Percentiles rank a stretch among this genome's conserved stretches.
Conservation (phyloP, 2,329 filamentous ascomycete species). For the Dactylonectria macrodidyma region DNA sequence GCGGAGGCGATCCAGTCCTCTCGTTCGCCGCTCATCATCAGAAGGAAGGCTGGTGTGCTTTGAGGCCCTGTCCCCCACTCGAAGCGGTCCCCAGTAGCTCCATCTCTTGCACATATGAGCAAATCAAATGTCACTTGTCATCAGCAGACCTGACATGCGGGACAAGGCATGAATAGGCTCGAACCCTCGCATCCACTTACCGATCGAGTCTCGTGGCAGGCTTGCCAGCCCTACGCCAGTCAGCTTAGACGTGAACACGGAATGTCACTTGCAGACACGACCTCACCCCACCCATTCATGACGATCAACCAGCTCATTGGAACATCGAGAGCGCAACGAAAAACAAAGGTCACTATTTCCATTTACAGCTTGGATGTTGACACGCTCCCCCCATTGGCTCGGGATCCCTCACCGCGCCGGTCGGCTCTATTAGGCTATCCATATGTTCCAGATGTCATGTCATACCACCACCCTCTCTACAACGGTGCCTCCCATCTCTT, state of each 20-base stretch:
- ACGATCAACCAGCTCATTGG: slow-evolving; percentile 1
- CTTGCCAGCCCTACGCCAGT: slow-evolving; percentile 30
- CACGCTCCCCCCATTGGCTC: slow-evolving; percentile 30
- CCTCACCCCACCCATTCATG: background rate
- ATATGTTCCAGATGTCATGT: slow-evolving; percentile 23
- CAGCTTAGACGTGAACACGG: slow-evolving; percentile 14
- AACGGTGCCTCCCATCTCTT: slow-evolving; percentile 68
- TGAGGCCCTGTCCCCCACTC: slow-evolving; percentile 1
- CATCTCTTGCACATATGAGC: slow-evolving; percentile 11
- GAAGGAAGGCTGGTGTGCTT: background rate
- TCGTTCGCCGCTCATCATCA: background rate
- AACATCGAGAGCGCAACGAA: slow-evolving; percentile 18
- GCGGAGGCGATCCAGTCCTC: background rate
- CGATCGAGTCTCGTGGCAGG: background rate
- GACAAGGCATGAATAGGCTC: slow-evolving; percentile 2
- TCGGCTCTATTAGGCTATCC: slow-evolving; percentile 35
- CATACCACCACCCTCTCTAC: slow-evolving; percentile 42
- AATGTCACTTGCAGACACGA: slow-evolving; percentile 17
- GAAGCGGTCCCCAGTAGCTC: slow-evolving; percentile 17
- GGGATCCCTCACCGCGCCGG: slow-evolving; percentile 9
- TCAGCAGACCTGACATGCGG: slow-evolving; percentile 9
- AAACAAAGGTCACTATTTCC: slow-evolving; percentile 35
- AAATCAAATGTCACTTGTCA: background rate
- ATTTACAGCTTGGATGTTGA: slow-evolving; percentile 44
- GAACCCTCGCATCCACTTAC: background rate